Percentiles rank a stretch among this genome's conserved stretches.
Evolutionary conservation across 2,329 filamentous ascomycete genomes (phyloP).

Genomic region (Fusarium sp.): DNA sequence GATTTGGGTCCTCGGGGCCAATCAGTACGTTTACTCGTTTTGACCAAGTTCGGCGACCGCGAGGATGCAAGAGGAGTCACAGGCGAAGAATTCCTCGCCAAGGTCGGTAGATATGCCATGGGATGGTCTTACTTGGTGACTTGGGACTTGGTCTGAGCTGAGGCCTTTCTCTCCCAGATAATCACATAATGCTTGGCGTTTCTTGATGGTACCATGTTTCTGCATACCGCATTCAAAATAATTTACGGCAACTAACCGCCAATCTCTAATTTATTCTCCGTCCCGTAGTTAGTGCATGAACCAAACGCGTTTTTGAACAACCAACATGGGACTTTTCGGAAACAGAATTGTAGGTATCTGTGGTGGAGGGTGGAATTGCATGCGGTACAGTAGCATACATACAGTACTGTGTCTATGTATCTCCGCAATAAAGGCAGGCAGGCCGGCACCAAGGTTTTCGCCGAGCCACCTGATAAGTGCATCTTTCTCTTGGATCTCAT

Average conservation of each 20-base stretch:
- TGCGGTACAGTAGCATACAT: background rate
- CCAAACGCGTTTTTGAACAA: background rate
- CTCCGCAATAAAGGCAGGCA: slow-evolving; percentile 6
- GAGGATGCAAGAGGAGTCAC: slow-evolving; percentile 64
- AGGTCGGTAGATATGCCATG: slow-evolving; percentile 59
- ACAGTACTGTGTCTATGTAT: slow-evolving; percentile 2
- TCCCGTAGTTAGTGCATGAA: slow-evolving; percentile 25
- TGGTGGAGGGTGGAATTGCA: background rate
- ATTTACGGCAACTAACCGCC: slow-evolving; percentile 10
- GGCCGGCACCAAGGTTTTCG: slow-evolving; percentile 3
- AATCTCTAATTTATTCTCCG: slow-evolving; percentile 11
- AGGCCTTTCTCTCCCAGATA: slow-evolving; percentile 11
- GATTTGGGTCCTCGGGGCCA: slow-evolving; percentile 77
- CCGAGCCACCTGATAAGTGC: slow-evolving; percentile 4
- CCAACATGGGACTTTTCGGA: background rate
- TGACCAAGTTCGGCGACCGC: slow-evolving; percentile 62
- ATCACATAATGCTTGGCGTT: slow-evolving; percentile 20
- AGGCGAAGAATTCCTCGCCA: slow-evolving; percentile 59
- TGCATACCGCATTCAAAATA: slow-evolving; percentile 3
- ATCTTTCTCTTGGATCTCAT: slow-evolving; percentile 14
- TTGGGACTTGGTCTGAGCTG: slow-evolving; percentile 62
- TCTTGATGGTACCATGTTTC: slow-evolving; percentile 4
- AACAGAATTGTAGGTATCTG: background rate
- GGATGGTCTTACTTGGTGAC: slow-evolving; percentile 57
- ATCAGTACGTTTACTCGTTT: slow-evolving; percentile 71